Base-by-base conservation (phyloP, 2,329 filamentous ascomycete genomes). In the Westerdykella sp. region DNA sequence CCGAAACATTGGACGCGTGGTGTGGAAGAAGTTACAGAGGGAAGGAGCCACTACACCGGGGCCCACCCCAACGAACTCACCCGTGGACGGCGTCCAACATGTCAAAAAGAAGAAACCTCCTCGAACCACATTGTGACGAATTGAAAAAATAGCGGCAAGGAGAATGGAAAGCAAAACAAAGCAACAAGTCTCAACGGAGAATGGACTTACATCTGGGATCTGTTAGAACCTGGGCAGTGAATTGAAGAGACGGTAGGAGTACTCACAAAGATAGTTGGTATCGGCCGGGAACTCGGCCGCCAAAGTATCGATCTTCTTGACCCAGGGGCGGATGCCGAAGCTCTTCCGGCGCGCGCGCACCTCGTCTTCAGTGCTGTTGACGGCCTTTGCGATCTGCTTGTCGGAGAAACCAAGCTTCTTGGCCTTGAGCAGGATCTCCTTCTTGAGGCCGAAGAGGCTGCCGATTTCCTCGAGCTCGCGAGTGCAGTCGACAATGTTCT, bases 361-460 rank as follows among this genome's bases (percentile, higher is more conserved):
- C 60, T 93, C 81, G 56, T 95, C 85, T 71, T 98, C 93, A 31
- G 84, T 85, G 66, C 84, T 84, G 59, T 86, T 85, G 56, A 95
- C 86, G 25, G 88, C 86, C 48, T 80, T 76, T 41, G 89, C 87
- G 59, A 98, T 97, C 72, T 98, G 93, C 72, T 83, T 87, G 68
- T 98, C 93, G 42, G 87, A 95, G 79, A 98, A 98, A 52, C 93
- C 93, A 69, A 95, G 79, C 76, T 96, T 95, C 83, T 98, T 98
- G 42, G 93, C 86, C 73, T 87, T 90, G 54, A 87, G 70, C 61
- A 98, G 75, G 48, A 93, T 80, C 62, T 95, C 90, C 70, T 90
- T 86, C 75, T 90, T 91, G 50, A 98, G 73, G 43, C 83, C 85
- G 59, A 85, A 83, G 37, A 98, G 78, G 60, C 83, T 85, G 54